These are phyloP conservation scores for Corylus heterophylla DNA, from an alignment of 306 rosid genomes.

Conservation along the genomic window DNA sequence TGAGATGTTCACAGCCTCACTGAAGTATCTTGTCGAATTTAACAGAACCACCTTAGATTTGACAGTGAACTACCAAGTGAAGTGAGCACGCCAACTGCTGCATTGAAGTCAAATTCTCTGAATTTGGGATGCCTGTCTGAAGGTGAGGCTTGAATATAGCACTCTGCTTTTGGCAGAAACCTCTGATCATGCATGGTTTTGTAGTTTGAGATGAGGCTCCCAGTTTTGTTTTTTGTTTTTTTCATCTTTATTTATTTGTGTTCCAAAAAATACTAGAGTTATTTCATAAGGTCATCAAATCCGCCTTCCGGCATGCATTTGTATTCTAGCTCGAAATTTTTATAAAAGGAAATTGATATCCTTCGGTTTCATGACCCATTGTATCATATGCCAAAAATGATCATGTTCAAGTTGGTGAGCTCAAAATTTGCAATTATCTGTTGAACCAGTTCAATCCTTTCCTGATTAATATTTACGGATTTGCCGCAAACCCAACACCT, in stretches of 20 bases:
- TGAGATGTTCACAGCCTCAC: neutral
- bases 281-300: neutral
- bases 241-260: neutral
- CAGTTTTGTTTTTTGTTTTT: slow-evolving; percentile 24
- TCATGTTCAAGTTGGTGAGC: neutral
- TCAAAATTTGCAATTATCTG: neutral
- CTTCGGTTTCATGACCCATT: neutral
- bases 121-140: neutral
- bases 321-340: neutral
- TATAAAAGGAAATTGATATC: neutral
- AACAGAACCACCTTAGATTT: neutral
- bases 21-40: slow-evolving; percentile 1
- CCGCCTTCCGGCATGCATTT: neutral
- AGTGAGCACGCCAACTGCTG: neutral
- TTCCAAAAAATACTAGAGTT: neutral
- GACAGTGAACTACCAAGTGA: neutral
- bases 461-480: too few relatives aligned
- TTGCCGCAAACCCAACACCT: neutral
- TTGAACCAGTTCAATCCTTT: too few relatives aligned
- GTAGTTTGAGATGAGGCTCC: slow-evolving; percentile 13
- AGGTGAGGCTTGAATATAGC: neutral
- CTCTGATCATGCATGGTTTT: neutral
- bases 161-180: neutral
- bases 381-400: neutral
- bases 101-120: neutral